Base-by-base conservation (phyloP, 345 rosid species). In the Eucalyptus brandiana region DNA sequence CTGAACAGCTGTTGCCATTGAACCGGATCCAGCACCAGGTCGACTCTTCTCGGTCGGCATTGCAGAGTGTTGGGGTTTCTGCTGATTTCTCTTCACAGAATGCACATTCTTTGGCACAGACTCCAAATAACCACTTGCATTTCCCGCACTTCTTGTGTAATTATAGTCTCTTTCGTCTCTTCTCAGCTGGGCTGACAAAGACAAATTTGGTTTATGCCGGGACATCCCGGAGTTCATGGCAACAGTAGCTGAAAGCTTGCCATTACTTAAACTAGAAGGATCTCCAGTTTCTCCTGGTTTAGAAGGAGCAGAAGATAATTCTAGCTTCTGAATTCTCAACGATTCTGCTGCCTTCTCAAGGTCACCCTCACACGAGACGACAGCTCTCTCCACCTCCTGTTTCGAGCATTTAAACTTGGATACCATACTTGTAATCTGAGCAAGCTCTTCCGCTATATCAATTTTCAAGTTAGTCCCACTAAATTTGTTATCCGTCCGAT, bases 371-470 rank as follows among this genome's bases (percentile, higher is more conserved):
- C 95, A 93, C 40, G 92, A 92, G 88, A 96, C 96, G 49, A 96
- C 91, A 48, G 93, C 97, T 91, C 98, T 95, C 94, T 96, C 98
- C 89, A 96, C 96, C 89, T 96, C 99, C 91, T 94, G 99, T 93
- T 95, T 96, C 40, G 94, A 89, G 90, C 95, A 96, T 89, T 94
- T 95, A 86, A 90, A 90, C 40, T 90, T 92, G 80, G 92, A 81
- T 91, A 96, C 98, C 96, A 97, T 91, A 72, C 93, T 95, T 42
- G 93, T 91, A 92, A 97, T 94, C 89, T 89, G 92, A 91, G 97
- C 95, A 94, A 97, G 96, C 92, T 97, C 99, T 86, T 96, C 97
- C 40, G 98, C 91, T 89, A 97, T 96, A 80, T 97, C 97, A 87
- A 97, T 95, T 92, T 96, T 97, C 94, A 96, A 92, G 91, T 93